These are phyloP conservation scores for Cymbopogon flexuosus DNA, from an alignment of 202 grass and related monocot genomes.

Conservation along the genomic window DNA sequence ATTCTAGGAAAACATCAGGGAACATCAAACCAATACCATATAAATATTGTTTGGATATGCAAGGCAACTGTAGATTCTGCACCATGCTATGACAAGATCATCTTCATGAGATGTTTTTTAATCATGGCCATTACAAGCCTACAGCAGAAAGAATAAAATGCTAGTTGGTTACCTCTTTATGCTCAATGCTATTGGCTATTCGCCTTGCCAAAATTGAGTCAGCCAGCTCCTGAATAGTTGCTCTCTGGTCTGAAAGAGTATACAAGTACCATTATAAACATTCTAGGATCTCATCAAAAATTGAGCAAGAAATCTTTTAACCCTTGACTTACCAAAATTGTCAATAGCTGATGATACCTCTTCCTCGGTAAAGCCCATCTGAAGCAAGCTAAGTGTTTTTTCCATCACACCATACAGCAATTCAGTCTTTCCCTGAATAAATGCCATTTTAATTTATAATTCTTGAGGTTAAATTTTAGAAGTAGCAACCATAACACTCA, in stretches of 20 bases:
- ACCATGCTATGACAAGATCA: neutral
- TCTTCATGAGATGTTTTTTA: neutral
- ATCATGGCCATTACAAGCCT: neutral
- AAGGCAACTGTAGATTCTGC: neutral
- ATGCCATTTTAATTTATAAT: neutral
- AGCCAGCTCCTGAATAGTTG: no score
- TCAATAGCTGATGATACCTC: conserved; percentile 87
- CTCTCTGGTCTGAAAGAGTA: conserved; percentile 41
- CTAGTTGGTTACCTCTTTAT: conserved; percentile 15
- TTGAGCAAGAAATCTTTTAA: neutral
- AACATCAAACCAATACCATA: neutral
- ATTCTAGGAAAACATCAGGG: neutral
- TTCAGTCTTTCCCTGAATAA: conserved; percentile 48
- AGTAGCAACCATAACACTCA: neutral
- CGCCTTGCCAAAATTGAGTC: no score
- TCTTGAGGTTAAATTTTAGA: conserved; percentile 2
- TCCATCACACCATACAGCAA: conserved; percentile 72
- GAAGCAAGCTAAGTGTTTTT: conserved; percentile 50
- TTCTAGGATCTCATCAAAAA: conserved; percentile 2
- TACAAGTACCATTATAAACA: conserved; percentile 31
- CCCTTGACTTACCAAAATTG: conserved; percentile 50
- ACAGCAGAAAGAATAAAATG: conserved; percentile 5
- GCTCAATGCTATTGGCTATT: conserved; percentile 34
- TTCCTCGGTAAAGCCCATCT: conserved; percentile 86
- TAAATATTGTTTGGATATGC: neutral